Conservation (phyloP, 2,329 filamentous ascomycete genomes). For the Pseudogymnoascus pannorum region DNA sequence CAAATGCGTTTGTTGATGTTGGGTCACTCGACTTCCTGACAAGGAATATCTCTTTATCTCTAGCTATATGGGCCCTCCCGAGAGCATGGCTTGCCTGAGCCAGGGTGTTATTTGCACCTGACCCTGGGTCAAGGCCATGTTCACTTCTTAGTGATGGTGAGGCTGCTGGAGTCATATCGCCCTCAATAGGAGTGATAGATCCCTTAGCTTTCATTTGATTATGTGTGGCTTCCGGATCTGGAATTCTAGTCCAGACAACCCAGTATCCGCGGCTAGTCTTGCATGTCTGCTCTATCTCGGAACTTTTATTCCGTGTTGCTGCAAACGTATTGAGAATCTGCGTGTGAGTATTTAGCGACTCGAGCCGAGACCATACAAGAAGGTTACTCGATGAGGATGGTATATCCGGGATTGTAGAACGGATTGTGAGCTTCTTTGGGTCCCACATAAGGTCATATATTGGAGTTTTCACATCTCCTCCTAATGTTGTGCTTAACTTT, state of each 20-base stretch:
- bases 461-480: slow-evolving; percentile 26
- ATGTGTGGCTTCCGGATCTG: slow-evolving; percentile 31
- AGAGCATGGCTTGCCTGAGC: not conserved
- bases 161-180: not conserved
- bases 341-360: slow-evolving; percentile 58
- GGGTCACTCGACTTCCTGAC: slow-evolving; percentile 52
- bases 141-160: not conserved
- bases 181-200: not conserved
- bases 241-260: slow-evolving; percentile 58
- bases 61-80: slow-evolving; percentile 8
- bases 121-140: not conserved
- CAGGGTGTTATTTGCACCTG: not conserved
- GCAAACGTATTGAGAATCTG: slow-evolving; percentile 53
- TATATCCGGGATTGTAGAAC: slow-evolving; percentile 61
- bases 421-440: slow-evolving; percentile 45
- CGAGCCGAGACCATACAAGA: slow-evolving; percentile 48
- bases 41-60: slow-evolving; percentile 53
- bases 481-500: slow-evolving; percentile 19
- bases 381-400: slow-evolving; percentile 33
- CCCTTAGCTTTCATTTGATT: not conserved
- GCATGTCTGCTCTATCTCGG: slow-evolving; percentile 52
- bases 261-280: slow-evolving; percentile 64
- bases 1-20: not conserved
- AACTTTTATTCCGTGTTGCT: slow-evolving; percentile 35
- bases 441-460: slow-evolving; percentile 61